Evolutionary conservation across 768 basidiomycete genomes (phyloP).

Genomic region (Pulveroboletus ravenelii): DNA sequence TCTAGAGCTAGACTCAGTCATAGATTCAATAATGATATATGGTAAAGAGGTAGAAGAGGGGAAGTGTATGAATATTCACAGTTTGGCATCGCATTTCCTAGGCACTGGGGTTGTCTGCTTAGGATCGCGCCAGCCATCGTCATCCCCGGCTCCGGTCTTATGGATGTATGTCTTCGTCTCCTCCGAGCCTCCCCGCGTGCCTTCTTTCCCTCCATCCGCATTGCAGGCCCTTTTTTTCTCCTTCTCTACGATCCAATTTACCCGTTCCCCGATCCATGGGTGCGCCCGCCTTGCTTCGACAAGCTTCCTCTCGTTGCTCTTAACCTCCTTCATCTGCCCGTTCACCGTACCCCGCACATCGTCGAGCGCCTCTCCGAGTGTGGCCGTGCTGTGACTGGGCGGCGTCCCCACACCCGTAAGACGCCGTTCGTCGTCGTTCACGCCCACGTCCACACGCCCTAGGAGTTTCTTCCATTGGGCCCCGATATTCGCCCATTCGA

Average conservation of each 20-base stretch:
- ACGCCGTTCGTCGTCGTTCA: neutral
- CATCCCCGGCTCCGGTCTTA: conserved; percentile 5
- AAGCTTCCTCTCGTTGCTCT: conserved; percentile 17
- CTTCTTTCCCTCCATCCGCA: conserved; percentile 10
- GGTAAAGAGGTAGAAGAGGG: too few relatives aligned
- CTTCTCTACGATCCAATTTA: conserved; percentile 2
- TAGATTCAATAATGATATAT: too few relatives aligned
- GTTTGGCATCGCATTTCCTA: conserved; percentile 20
- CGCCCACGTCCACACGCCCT: neutral
- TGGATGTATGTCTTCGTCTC: conserved; percentile 4
- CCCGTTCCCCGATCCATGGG: conserved; percentile 1
- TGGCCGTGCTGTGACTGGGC: neutral
- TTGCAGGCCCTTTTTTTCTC: conserved; percentile 1
- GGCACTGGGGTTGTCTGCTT: conserved; percentile 1
- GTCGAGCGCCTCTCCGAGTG: conserved; percentile 16
- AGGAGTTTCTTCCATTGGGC: conserved; percentile 14
- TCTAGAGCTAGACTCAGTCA: too few relatives aligned
- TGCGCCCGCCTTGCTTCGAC: conserved; percentile 8
- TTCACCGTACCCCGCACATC: conserved; percentile 16
- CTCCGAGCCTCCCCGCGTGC: conserved; percentile 8
- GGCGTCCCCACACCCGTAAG: too few relatives aligned
- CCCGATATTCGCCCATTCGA: conserved; percentile 20
- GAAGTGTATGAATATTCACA: conserved; percentile 3
- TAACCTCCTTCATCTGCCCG: conserved; percentile 12
- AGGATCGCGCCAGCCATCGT: conserved; percentile 1